Conservation (phyloP, 305 asterid species). For the Solanum hybrid region DNA sequence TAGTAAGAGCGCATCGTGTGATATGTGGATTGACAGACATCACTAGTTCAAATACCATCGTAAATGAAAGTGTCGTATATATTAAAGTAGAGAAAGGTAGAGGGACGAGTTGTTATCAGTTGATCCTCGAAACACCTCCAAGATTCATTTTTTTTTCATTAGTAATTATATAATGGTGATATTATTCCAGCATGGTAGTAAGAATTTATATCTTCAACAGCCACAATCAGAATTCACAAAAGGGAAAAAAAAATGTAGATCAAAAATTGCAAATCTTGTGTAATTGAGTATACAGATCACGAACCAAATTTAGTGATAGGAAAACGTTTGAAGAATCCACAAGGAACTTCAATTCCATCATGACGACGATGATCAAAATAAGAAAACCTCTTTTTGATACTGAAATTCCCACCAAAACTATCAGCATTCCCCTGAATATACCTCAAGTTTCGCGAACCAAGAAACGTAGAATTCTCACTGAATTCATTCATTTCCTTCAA, state of each 20-base stretch:
- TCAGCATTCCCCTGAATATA: slow-evolving; percentile 44
- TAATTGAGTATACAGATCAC: background rate
- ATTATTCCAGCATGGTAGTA: background rate
- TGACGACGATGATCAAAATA: slow-evolving; percentile 30
- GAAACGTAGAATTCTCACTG: slow-evolving; percentile 19
- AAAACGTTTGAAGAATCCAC: slow-evolving; percentile 64
- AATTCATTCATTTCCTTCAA: slow-evolving; percentile 33
- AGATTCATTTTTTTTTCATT: background rate
- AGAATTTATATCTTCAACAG: background rate
- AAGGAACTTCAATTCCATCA: slow-evolving; percentile 38
- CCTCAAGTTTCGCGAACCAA: slow-evolving; percentile 20
- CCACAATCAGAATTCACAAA: background rate
- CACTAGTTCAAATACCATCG: background rate
- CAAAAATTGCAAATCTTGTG: background rate
- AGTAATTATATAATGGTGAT: background rate
- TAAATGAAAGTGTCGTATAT: background rate
- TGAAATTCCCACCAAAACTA: slow-evolving; percentile 68
- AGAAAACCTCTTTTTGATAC: slow-evolving; percentile 36
- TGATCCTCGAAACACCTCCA: background rate
- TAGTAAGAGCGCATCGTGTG: background rate
- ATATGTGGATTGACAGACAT: background rate
- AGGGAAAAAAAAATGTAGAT: background rate
- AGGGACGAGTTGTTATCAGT: background rate
- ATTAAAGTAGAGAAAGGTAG: background rate
- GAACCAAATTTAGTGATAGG: slow-evolving; percentile 47